Percentiles rank a stretch among this genome's conserved stretches.
Conservation (phyloP, 2,329 filamentous ascomycete species). For the Orbilia brochopaga region DNA sequence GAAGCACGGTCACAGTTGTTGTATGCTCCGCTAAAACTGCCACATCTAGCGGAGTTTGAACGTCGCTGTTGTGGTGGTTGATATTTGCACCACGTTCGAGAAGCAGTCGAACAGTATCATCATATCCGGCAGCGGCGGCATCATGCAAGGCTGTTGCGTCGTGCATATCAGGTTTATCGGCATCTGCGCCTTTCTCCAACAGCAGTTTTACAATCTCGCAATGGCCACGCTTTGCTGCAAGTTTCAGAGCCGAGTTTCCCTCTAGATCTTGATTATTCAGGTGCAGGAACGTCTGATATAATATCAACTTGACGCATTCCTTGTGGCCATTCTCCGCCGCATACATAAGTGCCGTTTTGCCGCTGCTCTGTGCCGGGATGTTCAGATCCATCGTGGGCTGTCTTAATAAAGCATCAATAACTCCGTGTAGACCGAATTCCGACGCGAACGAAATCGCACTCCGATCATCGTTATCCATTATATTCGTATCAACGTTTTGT, state of each 20-base stretch:
- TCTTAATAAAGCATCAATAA: slow-evolving; percentile 7
- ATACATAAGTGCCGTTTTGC: slow-evolving; percentile 32
- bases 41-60: neutral
- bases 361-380: neutral
- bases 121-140: slow-evolving; percentile 22
- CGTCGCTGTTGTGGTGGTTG: neutral
- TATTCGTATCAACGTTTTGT: slow-evolving; percentile 7
- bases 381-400: slow-evolving; percentile 8
- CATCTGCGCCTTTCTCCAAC: slow-evolving; percentile 20
- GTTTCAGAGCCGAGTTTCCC: slow-evolving; percentile 15
- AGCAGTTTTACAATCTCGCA: slow-evolving; percentile 17
- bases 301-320: slow-evolving; percentile 12
- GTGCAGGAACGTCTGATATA: slow-evolving; percentile 9
- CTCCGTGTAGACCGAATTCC: slow-evolving; percentile 12
- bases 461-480: slow-evolving; percentile 25
- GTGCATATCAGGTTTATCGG: neutral
- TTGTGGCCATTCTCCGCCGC: slow-evolving; percentile 13
- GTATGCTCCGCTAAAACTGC: neutral
- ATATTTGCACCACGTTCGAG: slow-evolving; percentile 18
- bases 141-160: slow-evolving; percentile 17
- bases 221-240: slow-evolving; percentile 16
- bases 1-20: neutral
- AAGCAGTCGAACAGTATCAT: slow-evolving; percentile 14
- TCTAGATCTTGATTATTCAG: slow-evolving; percentile 15
- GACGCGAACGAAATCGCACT: slow-evolving; percentile 24